Evolutionary conservation across 2,329 filamentous ascomycete species (phyloP).

Genomic region (Pseudogymnoascus sp.): DNA sequence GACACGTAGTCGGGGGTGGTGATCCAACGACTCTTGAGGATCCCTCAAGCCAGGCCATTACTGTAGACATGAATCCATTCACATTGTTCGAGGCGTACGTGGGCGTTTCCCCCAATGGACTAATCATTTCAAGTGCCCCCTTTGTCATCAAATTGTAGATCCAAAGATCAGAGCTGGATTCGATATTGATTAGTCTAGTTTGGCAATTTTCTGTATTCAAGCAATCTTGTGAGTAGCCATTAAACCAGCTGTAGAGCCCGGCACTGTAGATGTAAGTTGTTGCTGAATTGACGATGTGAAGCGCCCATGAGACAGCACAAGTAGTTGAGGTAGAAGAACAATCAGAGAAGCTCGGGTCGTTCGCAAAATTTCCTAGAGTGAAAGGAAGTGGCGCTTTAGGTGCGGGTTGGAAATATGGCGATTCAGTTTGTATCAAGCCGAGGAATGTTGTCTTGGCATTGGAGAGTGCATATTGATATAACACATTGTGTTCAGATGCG

Average conservation of each 20-base stretch:
- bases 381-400: slow-evolving; percentile 47
- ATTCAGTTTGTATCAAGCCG: slow-evolving; percentile 61
- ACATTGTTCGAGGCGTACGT: too few species aligned
- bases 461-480: slow-evolving; percentile 63
- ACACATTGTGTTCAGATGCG: slow-evolving; percentile 55
- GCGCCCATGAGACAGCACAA: slow-evolving; percentile 55
- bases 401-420: slow-evolving; percentile 62
- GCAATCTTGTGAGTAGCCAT: slow-evolving; percentile 46
- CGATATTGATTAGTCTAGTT: slow-evolving; percentile 9
- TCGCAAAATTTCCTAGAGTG: slow-evolving; percentile 30
- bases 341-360: slow-evolving; percentile 43
- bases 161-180: slow-evolving; percentile 17
- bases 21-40: too few species aligned
- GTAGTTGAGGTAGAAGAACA: slow-evolving; percentile 31
- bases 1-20: too few species aligned
- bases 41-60: too few species aligned
- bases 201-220: slow-evolving; percentile 42
- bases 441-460: slow-evolving; percentile 54
- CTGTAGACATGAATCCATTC: too few species aligned
- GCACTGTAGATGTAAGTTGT: slow-evolving; percentile 42
- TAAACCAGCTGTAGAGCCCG: slow-evolving; percentile 51
- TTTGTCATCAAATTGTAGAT: slow-evolving; percentile 17
- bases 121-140: slow-evolving; percentile 15
- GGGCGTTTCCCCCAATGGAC: slow-evolving; percentile 11
- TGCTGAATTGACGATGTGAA: slow-evolving; percentile 48